Base-by-base conservation (phyloP, 176 grass and related monocot species). In the Ensete ventricosum region DNA sequence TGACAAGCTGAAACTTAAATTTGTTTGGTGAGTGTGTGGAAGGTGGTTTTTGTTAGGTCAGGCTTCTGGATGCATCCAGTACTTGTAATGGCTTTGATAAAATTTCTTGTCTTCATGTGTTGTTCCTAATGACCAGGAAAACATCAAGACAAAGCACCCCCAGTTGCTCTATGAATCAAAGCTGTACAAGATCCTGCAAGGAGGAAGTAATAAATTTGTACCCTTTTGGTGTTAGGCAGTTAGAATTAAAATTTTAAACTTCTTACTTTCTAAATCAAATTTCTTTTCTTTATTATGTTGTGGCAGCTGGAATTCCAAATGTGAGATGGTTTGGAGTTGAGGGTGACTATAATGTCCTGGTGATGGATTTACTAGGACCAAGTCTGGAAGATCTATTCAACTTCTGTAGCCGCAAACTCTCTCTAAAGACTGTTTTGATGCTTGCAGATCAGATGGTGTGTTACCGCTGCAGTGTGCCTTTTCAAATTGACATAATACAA, bases 351-450 rank as follows among this genome's bases (percentile, higher is more conserved):
- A 95, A 99, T 84, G 91, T 92, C 71, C 83, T 99, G 43, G 96
- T 99, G 73, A 99, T 99, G 96, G 96, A 99, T 88, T 85, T 95
- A 53, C 82, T 99, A 53, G 96, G 96, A 16, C 96, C 86, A 68
- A 99, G 88, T 81, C 81, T 99, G 75, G 96, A 99, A 72, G 96
- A 95, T 82, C 76, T 99, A 51, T 99, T 99, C 79, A 99, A 99
- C 73, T 99, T 99, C 78, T 99, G 96, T 77, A 99, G 84, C 83
- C 86, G 96, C 76, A 99, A 99, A 79, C 71, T 99, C 43, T 95
- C 96, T 77, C 80, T 99, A 55, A 99, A 99, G 82, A 99, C 91
- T 81, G 96, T 92, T 76, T 88, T 99, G 71, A 99, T 99, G 96
- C 96, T 99, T 8, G 88, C 96, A 21, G 91, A 99, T 86, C 96